Conservation (phyloP, 345 rosid species). For the thale cress (Arabidopsis thaliana) region DNA sequence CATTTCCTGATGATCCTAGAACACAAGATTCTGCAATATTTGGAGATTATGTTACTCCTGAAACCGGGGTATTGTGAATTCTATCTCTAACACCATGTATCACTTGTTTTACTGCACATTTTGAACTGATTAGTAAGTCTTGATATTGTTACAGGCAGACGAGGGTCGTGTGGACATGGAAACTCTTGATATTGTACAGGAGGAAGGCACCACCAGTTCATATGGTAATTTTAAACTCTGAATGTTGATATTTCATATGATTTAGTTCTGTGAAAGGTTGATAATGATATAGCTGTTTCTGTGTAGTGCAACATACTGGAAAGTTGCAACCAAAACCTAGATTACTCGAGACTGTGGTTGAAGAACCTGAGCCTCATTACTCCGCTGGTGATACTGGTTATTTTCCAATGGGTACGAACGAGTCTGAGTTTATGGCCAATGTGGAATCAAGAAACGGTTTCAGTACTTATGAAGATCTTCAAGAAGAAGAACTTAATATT, state of each 20-base stretch:
- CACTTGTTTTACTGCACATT: conserved; percentile 9
- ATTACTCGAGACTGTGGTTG: conserved; percentile 46
- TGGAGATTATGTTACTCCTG: conserved; percentile 25
- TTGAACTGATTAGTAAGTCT: conserved; percentile 15
- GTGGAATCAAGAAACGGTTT: conserved; percentile 41
- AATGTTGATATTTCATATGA: conserved; percentile 1
- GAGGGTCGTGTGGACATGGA: conserved; percentile 49
- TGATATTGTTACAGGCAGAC: conserved; percentile 40
- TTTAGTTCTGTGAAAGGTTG: background rate
- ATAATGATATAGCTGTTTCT: background rate
- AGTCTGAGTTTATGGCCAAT: conserved; percentile 36
- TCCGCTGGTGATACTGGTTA: conserved; percentile 40
- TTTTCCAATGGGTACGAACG: conserved; percentile 31
- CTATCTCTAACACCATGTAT: background rate
- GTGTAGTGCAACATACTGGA: conserved; percentile 47
- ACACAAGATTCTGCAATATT: conserved; percentile 30
- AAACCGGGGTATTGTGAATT: conserved; percentile 22
- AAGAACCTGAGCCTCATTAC: conserved; percentile 44
- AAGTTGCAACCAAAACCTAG: conserved; percentile 59
- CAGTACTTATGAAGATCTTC: conserved; percentile 16
- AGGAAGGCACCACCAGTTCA: conserved; percentile 43
- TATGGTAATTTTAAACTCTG: conserved; percentile 32
- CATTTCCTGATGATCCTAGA: conserved; percentile 15
- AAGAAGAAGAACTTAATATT: conserved; percentile 34
- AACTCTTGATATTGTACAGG: conserved; percentile 47